A percentile compares a stretch with the other conserved stretches of the same genome.
Evolutionary conservation across 140 eudicot genomes (phyloP).

Genomic region (Anethum foeniculum): DNA sequence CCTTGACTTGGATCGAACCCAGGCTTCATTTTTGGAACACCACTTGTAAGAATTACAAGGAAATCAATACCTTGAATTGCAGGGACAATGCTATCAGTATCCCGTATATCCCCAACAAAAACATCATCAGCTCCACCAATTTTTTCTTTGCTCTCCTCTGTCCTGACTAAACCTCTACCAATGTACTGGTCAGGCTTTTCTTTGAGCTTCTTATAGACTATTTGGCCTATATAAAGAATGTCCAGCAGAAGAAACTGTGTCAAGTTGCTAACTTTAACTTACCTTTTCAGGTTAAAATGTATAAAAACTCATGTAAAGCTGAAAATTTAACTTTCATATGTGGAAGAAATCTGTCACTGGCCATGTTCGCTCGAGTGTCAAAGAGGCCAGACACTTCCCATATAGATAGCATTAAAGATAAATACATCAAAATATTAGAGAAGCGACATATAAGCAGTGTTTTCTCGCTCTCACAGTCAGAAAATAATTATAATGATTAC

Average conservation of each 20-base stretch:
- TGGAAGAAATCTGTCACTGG: neutral
- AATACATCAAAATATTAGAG: neutral
- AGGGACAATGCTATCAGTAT: conserved; percentile 48
- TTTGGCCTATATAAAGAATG: conserved; percentile 41
- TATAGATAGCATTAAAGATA: neutral
- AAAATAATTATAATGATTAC: neutral
- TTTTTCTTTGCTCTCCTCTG: conserved; percentile 68
- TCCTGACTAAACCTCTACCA: conserved; percentile 81
- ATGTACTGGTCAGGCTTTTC: conserved; percentile 54
- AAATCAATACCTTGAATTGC: conserved; percentile 73
- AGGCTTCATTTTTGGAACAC: conserved; percentile 94
- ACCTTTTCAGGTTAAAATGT: neutral
- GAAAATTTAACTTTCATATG: neutral
- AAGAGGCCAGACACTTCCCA: neutral
- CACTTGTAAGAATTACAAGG: conserved; percentile 87
- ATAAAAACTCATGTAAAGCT: neutral
- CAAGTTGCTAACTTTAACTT: neutral
- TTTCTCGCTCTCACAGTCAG: neutral
- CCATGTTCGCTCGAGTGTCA: neutral
- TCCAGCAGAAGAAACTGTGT: neutral
- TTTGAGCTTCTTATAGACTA: conserved; percentile 83
- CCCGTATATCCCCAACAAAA: conserved; percentile 74
- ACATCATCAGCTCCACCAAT: conserved; percentile 93
- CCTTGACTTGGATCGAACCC: conserved; percentile 87
- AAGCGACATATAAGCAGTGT: neutral